Percentiles rank a stretch among this genome's conserved stretches.
Evolutionary conservation across 495 filamentous ascomycete genomes (phyloP).

Genomic region (Entonaema liquescens): DNA sequence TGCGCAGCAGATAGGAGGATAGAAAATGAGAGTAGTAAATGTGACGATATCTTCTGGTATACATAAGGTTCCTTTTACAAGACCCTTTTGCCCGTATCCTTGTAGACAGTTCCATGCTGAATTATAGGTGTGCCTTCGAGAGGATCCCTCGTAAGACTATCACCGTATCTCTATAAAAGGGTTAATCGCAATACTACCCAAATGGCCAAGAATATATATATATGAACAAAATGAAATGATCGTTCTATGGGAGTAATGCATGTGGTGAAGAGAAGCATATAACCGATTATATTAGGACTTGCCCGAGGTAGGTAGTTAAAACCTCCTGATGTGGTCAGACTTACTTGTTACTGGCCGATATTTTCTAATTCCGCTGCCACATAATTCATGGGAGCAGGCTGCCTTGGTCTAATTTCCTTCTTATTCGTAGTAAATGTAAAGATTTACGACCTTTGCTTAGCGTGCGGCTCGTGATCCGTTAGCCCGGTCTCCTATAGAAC

Average conservation of each 20-base stretch:
- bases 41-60: background rate
- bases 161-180: background rate
- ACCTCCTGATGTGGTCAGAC: background rate
- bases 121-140: no score
- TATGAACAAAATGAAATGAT: background rate
- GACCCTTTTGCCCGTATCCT: no score
- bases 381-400: background rate
- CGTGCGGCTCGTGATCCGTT: background rate
- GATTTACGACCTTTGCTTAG: background rate
- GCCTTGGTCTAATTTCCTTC: no score
- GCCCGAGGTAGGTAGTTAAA: background rate
- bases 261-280: background rate
- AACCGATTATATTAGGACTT: background rate
- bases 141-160: background rate
- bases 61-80: no score
- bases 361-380: background rate
- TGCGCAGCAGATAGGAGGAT: background rate
- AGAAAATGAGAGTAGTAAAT: background rate
- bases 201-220: background rate
- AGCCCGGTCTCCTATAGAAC: background rate
- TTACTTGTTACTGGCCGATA: no score
- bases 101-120: no score
- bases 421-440: background rate
- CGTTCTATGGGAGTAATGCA: background rate
- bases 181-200: background rate